Base-by-base conservation (phyloP, 176 grass and related monocot genomes). In the Aegilops longissima region DNA sequence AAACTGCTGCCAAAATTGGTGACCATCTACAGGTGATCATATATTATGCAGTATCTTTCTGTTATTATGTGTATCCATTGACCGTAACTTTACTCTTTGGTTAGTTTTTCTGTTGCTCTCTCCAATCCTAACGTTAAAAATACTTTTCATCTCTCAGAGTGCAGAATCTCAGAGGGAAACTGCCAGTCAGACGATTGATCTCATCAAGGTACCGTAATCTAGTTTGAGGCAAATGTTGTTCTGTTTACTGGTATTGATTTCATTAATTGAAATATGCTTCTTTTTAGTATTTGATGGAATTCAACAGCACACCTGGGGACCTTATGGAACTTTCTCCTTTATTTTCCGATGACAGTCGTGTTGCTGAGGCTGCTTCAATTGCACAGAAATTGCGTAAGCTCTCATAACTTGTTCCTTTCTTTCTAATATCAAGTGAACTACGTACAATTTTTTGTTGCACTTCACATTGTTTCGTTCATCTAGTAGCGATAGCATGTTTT, bases 91-190 rank as follows among this genome's bases (percentile, higher is more conserved):
- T 64, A 25, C 12, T 42, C 18, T 91, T 92, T 18, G 11, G 12
- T 69, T 83, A 9, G 73, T 83, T 39, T 74, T 76, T 70, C 51
- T 63, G 8, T 39, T 59, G 31, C 13, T 83, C 56, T 56, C 9
- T 80, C 24, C 8, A 49, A 8, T 39, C 62, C 40, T 83, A 67
- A 38, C 47, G 52, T 88, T 70, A 84, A 21, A 65, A 66, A 9
- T 86, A 64, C 69, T 72, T 80, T 81, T 78, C 67, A 8, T 73
- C 66, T 87, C 71, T 67, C 83, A 99, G 97, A 99, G 90, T 86
- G 94, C 97, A 92, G 97, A 99, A 89, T 99, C 97, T 8, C 97
- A 99, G 77, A 95, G 97, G 84, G 92, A 96, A 96, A 99, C 92
- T 79, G 97, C 97, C 76, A 94, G 92, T 92, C 97, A 99, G 86